Conservation (phyloP, 2,329 filamentous ascomycete species). For the Fusarium equiseti region DNA sequence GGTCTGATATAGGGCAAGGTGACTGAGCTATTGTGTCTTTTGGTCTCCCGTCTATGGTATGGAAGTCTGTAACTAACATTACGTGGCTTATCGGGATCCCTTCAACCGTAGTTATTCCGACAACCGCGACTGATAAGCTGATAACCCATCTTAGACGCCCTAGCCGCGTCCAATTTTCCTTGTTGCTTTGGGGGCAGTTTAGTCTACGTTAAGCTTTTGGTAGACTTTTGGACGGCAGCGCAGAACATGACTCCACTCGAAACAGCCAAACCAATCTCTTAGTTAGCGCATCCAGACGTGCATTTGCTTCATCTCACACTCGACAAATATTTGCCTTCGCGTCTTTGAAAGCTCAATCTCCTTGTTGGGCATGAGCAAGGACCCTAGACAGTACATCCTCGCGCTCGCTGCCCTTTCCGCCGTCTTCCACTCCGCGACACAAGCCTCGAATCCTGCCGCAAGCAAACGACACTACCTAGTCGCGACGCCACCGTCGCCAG, state of each 20-base stretch:
- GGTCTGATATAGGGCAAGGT: accelerated
- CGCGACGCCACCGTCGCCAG: slow-evolving; percentile 45
- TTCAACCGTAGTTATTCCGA: slow-evolving; percentile 27
- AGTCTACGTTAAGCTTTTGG: slow-evolving; percentile 1
- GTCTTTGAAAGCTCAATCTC: not conserved
- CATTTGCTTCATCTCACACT: slow-evolving; percentile 18
- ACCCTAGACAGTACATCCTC: slow-evolving; percentile 55
- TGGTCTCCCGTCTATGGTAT: slow-evolving; percentile 6
- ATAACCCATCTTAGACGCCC: slow-evolving; percentile 25
- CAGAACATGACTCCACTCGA: slow-evolving; percentile 33
- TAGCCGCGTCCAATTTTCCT: slow-evolving; percentile 4
- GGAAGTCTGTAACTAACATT: slow-evolving; percentile 26
- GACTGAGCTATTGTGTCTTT: not conserved
- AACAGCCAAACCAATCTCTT: slow-evolving; percentile 33
- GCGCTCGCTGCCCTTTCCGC: slow-evolving; percentile 52
- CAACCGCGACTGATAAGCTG: slow-evolving; percentile 33
- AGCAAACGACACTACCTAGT: slow-evolving; percentile 45
- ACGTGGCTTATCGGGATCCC: slow-evolving; percentile 26
- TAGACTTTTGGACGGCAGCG: slow-evolving; percentile 30
- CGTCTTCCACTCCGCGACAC: slow-evolving; percentile 54
- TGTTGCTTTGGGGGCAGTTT: not conserved
- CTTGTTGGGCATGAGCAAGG: slow-evolving; percentile 51
- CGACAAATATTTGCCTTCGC: not conserved
- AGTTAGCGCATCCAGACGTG: slow-evolving; percentile 30
- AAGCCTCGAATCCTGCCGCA: slow-evolving; percentile 49